These are phyloP conservation scores for Vitis hybrid DNA, from an alignment of 177 flowering plant genomes.

Conservation along the genomic window DNA sequence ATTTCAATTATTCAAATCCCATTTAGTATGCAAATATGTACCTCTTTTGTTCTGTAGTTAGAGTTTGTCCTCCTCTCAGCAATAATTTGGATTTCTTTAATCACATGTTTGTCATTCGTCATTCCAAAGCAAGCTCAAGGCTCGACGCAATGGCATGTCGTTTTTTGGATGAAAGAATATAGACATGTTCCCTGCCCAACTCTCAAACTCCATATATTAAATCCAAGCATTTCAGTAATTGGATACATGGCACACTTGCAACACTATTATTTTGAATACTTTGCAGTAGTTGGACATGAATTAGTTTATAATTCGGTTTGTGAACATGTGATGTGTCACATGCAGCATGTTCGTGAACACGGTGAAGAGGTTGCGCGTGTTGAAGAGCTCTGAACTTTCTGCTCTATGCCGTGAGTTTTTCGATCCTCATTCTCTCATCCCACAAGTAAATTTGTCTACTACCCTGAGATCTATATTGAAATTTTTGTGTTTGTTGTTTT, in stretches of 20 bases:
- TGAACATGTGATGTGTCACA: background rate
- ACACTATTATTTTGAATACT: background rate
- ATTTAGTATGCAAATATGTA: background rate
- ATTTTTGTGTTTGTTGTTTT: constrained; percentile 5
- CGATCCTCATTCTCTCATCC: too few species aligned
- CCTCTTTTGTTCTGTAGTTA: too few species aligned
- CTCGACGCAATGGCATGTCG: background rate
- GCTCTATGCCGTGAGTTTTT: constrained; percentile 53
- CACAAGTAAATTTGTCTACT: too few species aligned
- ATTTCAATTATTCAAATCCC: background rate
- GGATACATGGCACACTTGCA: too few species aligned
- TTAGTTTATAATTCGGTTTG: background rate
- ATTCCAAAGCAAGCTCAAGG: background rate
- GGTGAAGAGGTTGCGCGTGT: constrained; percentile 88
- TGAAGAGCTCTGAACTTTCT: constrained; percentile 83
- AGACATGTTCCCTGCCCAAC: background rate
- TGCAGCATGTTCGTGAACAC: constrained; percentile 89
- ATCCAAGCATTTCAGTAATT: too few species aligned
- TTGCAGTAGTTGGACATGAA: background rate
- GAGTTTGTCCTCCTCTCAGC: background rate
- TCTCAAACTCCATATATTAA: background rate
- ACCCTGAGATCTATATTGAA: too few species aligned
- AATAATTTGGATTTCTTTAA: background rate
- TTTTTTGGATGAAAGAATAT: background rate
- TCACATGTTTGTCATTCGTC: background rate